These are phyloP conservation scores for Canavalia ensiformis DNA, from an alignment of 306 rosid species.

Conservation along the genomic window DNA sequence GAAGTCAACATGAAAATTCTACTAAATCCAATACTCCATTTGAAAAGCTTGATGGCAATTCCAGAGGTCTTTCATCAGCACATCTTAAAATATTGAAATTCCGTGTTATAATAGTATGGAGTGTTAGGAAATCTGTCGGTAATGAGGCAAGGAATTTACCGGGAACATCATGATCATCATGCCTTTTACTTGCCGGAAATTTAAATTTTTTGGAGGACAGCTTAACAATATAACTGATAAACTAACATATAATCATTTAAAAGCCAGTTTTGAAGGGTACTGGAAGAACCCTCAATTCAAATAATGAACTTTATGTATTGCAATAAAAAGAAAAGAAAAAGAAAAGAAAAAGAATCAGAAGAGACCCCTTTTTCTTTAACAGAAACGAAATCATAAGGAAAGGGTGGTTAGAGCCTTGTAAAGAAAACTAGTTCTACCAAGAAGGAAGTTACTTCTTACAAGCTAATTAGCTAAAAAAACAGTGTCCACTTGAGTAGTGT, in stretches of 20 bases:
- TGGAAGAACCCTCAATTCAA: neutral
- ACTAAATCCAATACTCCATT: conserved; percentile 28
- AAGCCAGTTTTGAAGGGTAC: conserved; percentile 33
- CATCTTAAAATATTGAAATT: conserved; percentile 20
- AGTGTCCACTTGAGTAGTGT: neutral
- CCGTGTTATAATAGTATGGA: neutral
- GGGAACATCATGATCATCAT: conserved; percentile 17
- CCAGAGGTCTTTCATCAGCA: neutral
- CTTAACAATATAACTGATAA: conserved; percentile 28
- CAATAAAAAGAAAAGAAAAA: neutral
- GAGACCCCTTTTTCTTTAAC: neutral
- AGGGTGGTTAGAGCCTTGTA: neutral
- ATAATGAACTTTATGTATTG: neutral
- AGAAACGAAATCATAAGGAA: neutral
- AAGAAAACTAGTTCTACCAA: neutral
- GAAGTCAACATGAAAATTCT: conserved; percentile 40
- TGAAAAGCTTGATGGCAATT: conserved; percentile 42
- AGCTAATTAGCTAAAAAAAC: neutral
- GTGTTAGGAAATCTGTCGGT: conserved; percentile 35
- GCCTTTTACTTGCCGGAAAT: conserved; percentile 13
- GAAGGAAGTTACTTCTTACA: neutral
- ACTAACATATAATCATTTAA: neutral
- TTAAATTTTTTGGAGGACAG: neutral
- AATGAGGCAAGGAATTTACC: conserved; percentile 32
- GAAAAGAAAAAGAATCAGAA: neutral